A percentile compares a stretch with the other conserved stretches of the same genome.
phyloP scores from a whole-genome alignment of 2,329 filamentous ascomycete genomes.

The Ceratocystis cacaofunesta region DNA sequence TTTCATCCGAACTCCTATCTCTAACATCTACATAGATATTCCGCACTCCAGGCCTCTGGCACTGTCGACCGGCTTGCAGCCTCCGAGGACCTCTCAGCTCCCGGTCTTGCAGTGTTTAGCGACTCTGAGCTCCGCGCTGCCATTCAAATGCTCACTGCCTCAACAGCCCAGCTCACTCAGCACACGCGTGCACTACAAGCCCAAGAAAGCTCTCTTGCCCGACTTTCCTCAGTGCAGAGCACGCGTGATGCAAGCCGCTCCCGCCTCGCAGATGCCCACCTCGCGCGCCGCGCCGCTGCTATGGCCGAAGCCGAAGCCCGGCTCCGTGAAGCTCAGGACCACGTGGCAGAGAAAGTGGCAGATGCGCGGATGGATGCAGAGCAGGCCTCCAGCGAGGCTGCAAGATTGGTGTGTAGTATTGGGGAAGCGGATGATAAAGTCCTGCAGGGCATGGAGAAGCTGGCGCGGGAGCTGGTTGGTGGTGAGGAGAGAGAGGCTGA shows the following conservation, averaged over 20 bases:
- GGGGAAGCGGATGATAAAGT: conserved; percentile 42
- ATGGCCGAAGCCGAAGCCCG: neutral
- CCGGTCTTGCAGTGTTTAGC: conserved; percentile 33
- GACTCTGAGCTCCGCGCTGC: conserved; percentile 47
- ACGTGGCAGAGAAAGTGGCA: neutral
- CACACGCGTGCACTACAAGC: conserved; percentile 46
- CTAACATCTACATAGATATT: conserved; percentile 29
- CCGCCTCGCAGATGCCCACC: conserved; percentile 36
- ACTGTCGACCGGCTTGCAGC: conserved; percentile 33
- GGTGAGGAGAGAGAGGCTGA: conserved; percentile 35
- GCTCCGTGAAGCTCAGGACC: neutral
- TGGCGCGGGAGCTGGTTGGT: conserved; percentile 44
- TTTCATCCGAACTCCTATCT: neutral
- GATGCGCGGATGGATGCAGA: neutral
- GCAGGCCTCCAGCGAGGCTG: no score
- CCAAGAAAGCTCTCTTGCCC: conserved; percentile 26
- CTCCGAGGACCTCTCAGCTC: conserved; percentile 29
- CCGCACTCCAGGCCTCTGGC: conserved; percentile 33
- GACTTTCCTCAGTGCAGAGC: no score
- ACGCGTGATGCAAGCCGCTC: conserved; percentile 33
- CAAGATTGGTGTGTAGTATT: no score
- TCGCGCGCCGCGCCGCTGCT: neutral
- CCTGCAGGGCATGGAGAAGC: conserved; percentile 48
- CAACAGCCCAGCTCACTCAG: conserved; percentile 48
- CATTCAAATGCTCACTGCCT: conserved; percentile 47